Evolutionary conservation across 345 rosid genomes (phyloP).

Genomic region (Gossypioides kirkii): DNA sequence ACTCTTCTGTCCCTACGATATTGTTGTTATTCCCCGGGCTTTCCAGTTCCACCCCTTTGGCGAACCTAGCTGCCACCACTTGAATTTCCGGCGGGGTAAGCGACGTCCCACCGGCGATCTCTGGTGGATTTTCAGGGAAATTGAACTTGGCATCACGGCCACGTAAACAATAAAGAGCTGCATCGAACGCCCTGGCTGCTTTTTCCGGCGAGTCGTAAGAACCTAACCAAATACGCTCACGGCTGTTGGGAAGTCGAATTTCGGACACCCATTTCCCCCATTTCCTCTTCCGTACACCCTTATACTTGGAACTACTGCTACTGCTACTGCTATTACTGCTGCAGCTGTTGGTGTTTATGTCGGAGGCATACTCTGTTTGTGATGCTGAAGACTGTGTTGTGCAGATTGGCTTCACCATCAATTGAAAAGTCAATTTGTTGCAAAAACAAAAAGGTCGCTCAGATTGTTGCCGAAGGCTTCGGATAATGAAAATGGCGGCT

Average conservation of each 20-base stretch:
- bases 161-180: conserved; percentile 66
- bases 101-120: conserved; percentile 36
- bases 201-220: conserved; percentile 67
- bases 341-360: background rate
- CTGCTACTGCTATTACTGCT: background rate
- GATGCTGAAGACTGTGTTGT: background rate
- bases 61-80: conserved; percentile 49
- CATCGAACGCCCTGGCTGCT: conserved; percentile 95
- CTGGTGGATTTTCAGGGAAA: conserved; percentile 58
- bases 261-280: conserved; percentile 99
- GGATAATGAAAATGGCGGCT: conserved; percentile 26
- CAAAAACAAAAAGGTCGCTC: background rate
- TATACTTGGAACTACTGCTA: conserved; percentile 46
- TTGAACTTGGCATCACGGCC: conserved; percentile 61
- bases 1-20: background rate
- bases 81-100: conserved; percentile 53
- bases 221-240: conserved; percentile 89
- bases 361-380: conserved; percentile 9
- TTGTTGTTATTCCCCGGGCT: background rate
- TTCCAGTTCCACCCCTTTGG: conserved; percentile 20
- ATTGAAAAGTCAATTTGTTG: background rate
- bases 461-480: background rate
- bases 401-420: conserved; percentile 16
- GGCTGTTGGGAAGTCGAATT: conserved; percentile 83
- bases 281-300: conserved; percentile 79